A percentile compares a stretch with the other conserved stretches of the same genome.
Evolutionary conservation across 768 basidiomycete genomes (phyloP).

Genomic region (Lactifluus piperatus): DNA sequence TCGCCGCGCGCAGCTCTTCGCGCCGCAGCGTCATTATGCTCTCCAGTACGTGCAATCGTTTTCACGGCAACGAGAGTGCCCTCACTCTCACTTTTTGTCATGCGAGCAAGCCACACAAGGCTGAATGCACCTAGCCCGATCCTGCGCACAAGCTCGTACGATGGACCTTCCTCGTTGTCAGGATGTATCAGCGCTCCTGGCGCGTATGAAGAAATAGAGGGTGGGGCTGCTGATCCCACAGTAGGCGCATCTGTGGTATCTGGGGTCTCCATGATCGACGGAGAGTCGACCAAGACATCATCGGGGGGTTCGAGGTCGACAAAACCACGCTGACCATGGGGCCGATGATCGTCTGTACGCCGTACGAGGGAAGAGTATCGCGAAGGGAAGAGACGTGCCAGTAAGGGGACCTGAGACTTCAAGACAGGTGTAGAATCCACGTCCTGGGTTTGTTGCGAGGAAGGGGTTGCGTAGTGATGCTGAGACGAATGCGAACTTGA

Average conservation of each 20-base stretch:
- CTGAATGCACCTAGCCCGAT: constrained; percentile 72
- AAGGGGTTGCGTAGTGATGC: background rate
- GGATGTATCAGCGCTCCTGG: constrained; percentile 11
- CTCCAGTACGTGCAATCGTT: constrained; percentile 17
- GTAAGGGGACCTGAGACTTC: constrained; percentile 5
- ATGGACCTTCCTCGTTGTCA: constrained; percentile 2
- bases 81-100: constrained; percentile 22
- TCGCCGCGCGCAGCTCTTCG: constrained; percentile 8
- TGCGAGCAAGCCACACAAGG: constrained; percentile 64
- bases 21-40: background rate
- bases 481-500: constrained; percentile 12
- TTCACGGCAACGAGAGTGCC: constrained; percentile 24
- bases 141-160: constrained; percentile 41
- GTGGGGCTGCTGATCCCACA: too few species aligned
- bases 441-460: background rate
- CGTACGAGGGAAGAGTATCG: constrained; percentile 11
- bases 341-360: background rate
- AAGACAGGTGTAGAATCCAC: constrained; percentile 6
- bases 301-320: constrained; percentile 10
- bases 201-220: background rate
- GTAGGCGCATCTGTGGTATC: background rate
- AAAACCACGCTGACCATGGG: constrained; percentile 3
- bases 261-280: background rate
- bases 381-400: constrained; percentile 19
- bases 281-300: constrained; percentile 5